These are phyloP conservation scores for Rubia yunnanensis DNA, from an alignment of 257 asterid species.

Conservation along the genomic window DNA sequence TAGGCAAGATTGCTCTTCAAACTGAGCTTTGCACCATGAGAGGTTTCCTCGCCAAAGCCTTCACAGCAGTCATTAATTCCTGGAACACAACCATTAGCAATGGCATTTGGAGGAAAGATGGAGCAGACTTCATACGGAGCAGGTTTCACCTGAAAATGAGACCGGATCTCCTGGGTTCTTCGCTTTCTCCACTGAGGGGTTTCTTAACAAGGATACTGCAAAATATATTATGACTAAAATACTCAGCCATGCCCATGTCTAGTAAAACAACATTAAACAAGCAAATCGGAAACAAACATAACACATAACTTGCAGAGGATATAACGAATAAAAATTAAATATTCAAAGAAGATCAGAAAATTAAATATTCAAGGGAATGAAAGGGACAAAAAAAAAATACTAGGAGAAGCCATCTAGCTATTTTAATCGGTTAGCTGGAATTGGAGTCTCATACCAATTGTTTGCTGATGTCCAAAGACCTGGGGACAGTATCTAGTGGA, in stretches of 20 bases:
- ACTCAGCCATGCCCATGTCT: neutral
- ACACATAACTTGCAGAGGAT: neutral
- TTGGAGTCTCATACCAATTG: constrained; percentile 54
- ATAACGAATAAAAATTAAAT: neutral
- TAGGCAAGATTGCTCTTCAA: constrained; percentile 24
- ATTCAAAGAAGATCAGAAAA: neutral
- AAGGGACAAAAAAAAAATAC: neutral
- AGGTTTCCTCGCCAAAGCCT: constrained; percentile 21
- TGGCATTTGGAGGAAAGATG: constrained; percentile 22
- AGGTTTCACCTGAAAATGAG: constrained; percentile 28
- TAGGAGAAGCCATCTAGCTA: neutral
- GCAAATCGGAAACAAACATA: neutral
- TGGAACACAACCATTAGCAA: constrained; percentile 15
- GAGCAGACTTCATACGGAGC: constrained; percentile 17
- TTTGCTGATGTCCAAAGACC: constrained; percentile 84
- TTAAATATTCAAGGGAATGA: neutral
- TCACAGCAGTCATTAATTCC: constrained; percentile 22
- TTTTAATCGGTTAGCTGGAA: neutral
- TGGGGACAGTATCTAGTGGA: constrained; percentile 86
- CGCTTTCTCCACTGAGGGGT: constrained; percentile 41
- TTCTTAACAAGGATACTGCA: constrained; percentile 78
- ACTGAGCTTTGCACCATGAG: constrained; percentile 14
- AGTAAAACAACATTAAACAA: neutral
- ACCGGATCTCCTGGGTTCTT: constrained; percentile 29
- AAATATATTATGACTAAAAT: constrained; percentile 10